Conservation (phyloP, 192 early-diverging fungal genomes). For the Umbelopsis sp. region DNA sequence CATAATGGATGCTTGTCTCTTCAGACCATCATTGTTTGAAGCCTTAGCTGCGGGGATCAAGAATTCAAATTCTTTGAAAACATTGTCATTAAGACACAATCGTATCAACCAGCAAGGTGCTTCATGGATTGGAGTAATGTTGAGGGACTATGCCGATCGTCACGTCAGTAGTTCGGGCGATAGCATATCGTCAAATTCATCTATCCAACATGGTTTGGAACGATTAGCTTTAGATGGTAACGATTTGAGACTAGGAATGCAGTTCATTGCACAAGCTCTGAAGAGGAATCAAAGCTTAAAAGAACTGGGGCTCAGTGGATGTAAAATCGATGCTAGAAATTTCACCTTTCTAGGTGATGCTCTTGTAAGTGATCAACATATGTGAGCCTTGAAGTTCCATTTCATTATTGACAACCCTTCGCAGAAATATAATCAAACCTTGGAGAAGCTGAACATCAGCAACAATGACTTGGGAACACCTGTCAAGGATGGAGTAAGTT, state of each 20-base stretch:
- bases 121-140: conserved; percentile 56
- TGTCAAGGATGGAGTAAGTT: conserved; percentile 36
- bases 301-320: conserved; percentile 44
- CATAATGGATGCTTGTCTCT: conserved; percentile 27
- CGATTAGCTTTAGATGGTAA: conserved; percentile 46
- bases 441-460: conserved; percentile 48
- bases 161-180: not conserved
- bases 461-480: conserved; percentile 44
- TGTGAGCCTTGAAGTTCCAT: not conserved
- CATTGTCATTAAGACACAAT: conserved; percentile 51
- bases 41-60: conserved; percentile 45
- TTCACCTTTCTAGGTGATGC: conserved; percentile 50
- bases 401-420: not conserved
- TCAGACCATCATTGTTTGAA: conserved; percentile 25
- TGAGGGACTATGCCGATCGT: conserved; percentile 55
- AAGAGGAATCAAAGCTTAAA: conserved; percentile 53
- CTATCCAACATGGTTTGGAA: conserved; percentile 36
- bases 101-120: conserved; percentile 50
- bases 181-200: not conserved
- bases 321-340: conserved; percentile 54
- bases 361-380: conserved; percentile 41
- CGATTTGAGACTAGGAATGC: conserved; percentile 53
- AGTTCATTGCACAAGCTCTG: conserved; percentile 60
- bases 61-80: conserved; percentile 39
- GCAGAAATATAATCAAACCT: conserved; percentile 53